Conservation (phyloP, 1,139 yeast genomes). For the Geotrichum reessii region DNA sequence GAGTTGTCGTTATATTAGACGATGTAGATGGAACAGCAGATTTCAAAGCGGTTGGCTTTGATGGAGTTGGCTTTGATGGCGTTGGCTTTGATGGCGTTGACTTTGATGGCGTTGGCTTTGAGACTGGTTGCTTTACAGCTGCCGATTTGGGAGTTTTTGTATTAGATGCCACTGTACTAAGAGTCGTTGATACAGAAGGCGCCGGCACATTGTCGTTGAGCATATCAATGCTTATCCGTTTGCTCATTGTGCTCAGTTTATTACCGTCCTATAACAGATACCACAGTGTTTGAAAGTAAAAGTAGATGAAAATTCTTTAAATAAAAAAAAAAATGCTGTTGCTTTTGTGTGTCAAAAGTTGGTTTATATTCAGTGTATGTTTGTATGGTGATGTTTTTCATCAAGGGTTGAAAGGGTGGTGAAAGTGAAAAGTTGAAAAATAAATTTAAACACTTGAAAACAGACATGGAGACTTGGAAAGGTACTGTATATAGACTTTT, state of each 20-base stretch:
- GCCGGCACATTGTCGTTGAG: slow-evolving; percentile 11
- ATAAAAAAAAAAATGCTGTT: too few species aligned
- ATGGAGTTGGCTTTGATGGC: not conserved
- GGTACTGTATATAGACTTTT: too few species aligned
- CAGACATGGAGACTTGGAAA: too few species aligned
- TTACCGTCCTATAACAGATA: too few species aligned
- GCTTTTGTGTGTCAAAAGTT: too few species aligned
- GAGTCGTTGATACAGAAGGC: not conserved
- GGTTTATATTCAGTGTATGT: too few species aligned
- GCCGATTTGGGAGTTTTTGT: slow-evolving; percentile 1
- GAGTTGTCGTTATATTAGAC: not conserved
- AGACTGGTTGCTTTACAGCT: not conserved
- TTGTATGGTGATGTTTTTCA: too few species aligned
- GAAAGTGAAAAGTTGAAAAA: not conserved
- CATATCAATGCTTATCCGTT: slow-evolving; percentile 17
- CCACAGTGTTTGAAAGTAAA: too few species aligned
- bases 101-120: not conserved
- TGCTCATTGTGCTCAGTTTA: not conserved
- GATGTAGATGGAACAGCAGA: slow-evolving; percentile 1
- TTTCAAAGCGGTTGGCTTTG: not conserved
- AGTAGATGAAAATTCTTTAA: too few species aligned
- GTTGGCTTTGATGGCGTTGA: not conserved
- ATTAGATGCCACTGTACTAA: slow-evolving; percentile 1
- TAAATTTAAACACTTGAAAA: not conserved
- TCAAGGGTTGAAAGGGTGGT: not conserved